Percentiles rank a stretch among this genome's conserved stretches.
phyloP scores from a whole-genome alignment of 495 filamentous ascomycete genomes.

The Xylaria curta region DNA sequence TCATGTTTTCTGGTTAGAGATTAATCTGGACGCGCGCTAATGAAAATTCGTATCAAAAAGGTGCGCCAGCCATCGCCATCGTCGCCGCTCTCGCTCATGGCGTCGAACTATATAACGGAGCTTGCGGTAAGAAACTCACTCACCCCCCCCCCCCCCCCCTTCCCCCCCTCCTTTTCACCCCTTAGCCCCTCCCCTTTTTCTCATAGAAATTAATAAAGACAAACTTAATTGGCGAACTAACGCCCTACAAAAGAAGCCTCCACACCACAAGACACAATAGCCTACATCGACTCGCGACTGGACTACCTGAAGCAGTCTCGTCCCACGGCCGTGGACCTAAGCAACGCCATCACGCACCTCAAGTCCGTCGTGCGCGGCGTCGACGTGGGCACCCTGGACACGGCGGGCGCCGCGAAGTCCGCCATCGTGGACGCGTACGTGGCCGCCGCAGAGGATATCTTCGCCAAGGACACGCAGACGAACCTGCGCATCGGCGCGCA shows the following conservation, averaged over 20 bases:
- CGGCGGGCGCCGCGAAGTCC: constrained; percentile 42
- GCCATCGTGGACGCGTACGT: constrained; percentile 72
- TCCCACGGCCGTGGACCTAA: constrained; percentile 93
- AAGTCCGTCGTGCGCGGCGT: constrained; percentile 60
- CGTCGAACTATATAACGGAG: constrained; percentile 68
- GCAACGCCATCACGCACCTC: constrained; percentile 84
- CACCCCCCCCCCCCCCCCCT: not conserved
- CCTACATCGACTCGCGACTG: constrained; percentile 74
- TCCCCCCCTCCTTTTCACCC: no score
- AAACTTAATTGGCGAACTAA: not conserved
- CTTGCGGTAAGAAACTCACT: constrained; percentile 47
- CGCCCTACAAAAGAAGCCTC: constrained; percentile 34
- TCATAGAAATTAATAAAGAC: not conserved
- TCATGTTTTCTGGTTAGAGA: not conserved
- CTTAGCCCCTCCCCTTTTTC: not conserved
- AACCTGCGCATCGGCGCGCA: constrained; percentile 83
- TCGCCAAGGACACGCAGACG: constrained; percentile 83
- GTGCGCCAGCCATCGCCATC: constrained; percentile 96
- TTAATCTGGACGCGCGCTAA: not conserved
- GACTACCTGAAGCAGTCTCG: constrained; percentile 85
- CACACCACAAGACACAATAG: constrained; percentile 62
- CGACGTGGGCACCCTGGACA: constrained; percentile 38
- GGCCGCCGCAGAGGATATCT: constrained; percentile 79
- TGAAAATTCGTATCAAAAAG: constrained; percentile 33
- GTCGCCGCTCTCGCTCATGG: constrained; percentile 89